phyloP scores from a whole-genome alignment of 164 flowering plant species.

The Sextonia rubra region DNA sequence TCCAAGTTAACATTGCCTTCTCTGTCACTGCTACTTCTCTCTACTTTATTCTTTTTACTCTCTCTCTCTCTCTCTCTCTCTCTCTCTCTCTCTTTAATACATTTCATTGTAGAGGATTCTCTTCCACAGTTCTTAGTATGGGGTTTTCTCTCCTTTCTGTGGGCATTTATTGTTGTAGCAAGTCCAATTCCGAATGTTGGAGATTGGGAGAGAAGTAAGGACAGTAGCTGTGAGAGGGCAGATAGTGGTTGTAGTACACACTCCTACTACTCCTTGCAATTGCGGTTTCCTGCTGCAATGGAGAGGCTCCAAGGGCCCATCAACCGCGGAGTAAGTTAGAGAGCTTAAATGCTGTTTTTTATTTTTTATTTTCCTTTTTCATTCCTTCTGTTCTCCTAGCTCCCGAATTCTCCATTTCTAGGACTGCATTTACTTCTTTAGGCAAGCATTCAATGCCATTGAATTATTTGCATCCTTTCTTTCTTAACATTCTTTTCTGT shows the following conservation, averaged over 20 bases:
- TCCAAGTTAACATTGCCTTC: background rate
- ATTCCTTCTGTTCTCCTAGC: background rate
- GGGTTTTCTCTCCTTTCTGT: background rate
- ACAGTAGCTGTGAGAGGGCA: background rate
- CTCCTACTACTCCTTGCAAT: conserved; percentile 4
- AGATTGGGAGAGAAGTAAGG: background rate
- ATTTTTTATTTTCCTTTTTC: background rate
- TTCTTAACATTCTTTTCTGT: conserved; percentile 12
- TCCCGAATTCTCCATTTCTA: conserved; percentile 8
- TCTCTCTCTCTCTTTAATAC: conserved; percentile 2
- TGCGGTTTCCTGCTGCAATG: conserved; percentile 26
- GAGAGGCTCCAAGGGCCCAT: conserved; percentile 60
- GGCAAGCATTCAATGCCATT: conserved; percentile 15
- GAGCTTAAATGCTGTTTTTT: conserved; percentile 5
- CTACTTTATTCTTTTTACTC: background rate
- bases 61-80: conserved; percentile 2
- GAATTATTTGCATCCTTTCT: background rate
- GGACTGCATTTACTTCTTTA: conserved; percentile 14
- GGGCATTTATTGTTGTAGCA: conserved; percentile 10
- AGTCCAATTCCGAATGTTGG: conserved; percentile 7
- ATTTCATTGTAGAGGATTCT: background rate
- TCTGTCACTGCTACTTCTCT: background rate
- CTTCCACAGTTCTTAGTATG: background rate
- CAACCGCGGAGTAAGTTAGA: conserved; percentile 41
- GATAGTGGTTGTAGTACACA: conserved; percentile 4